Base-by-base conservation (phyloP, 1,284 basidiomycete species). In the Sphagnurus paluster region DNA sequence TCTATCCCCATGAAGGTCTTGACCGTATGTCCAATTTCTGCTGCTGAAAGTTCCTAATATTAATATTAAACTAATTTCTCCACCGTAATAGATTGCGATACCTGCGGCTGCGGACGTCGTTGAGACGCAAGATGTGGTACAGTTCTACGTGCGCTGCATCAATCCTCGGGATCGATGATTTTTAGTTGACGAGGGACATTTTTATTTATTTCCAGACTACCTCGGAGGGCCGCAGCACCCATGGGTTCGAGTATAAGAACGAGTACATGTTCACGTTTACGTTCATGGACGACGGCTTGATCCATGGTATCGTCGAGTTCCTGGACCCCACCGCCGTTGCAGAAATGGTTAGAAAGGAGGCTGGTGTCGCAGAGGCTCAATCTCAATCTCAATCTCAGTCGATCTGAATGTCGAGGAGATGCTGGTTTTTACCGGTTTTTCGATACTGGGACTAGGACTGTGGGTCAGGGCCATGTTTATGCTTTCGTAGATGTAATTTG, bases 201-300 rank as follows among this genome's bases (percentile, higher is more conserved):
- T n/a, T n/a, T n/a, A n/a, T n/a, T n/a, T 29, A 4, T 19, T 13
- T 13, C n/a, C 21, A 53, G 51, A 53, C 51, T 4, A 48, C 38
- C 14, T 11, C 52, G 4, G 40, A 53, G 24, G 52, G 52, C 3
- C 45, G 21, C 13, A 53, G 44, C 8, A 32, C 30, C 6, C 44
- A 49, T 23, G 52, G 48, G 20, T 53, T 53, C 34, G 44, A 44
- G 6, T 53, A 48, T 47, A 44, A 42, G 34, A 48, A 49, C 39
- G 51, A 53, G 23, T 53, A 53, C 30, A 21, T 44, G 2, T 49
- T 41, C n/a, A 44, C 36, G 6, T 44, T 53, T 37, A 50, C 41
- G 8, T 53, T 47, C 29, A 3, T 41, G 16, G 38, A 41, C 25
- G 30, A 37, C 23, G 32, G 45, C 40, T 13, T 41, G 13, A 46